Percentiles rank a stretch among this genome's conserved stretches.
phyloP scores from a whole-genome alignment of 2,329 filamentous ascomycete genomes.

The Magnaporthales sp. region DNA sequence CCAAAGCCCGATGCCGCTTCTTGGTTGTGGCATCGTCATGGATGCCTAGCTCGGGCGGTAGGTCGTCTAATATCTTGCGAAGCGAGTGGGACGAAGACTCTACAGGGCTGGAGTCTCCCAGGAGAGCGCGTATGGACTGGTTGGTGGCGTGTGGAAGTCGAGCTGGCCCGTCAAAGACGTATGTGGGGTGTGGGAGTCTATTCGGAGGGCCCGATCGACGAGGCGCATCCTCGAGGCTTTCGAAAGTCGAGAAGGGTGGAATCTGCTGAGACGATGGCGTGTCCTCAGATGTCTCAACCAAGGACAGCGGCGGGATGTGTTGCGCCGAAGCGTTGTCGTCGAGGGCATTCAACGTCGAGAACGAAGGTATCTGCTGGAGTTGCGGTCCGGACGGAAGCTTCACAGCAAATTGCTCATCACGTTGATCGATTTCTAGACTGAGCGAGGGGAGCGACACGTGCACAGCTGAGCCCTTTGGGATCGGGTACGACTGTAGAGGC shows the following conservation, averaged over 20 bases:
- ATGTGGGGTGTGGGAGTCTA: slow-evolving; percentile 9
- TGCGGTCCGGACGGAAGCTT: slow-evolving; percentile 10
- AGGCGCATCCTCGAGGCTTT: slow-evolving; percentile 8
- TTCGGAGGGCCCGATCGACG: slow-evolving; percentile 8
- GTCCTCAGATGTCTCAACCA: slow-evolving; percentile 8
- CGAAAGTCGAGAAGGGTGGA: slow-evolving; percentile 13
- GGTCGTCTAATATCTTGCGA: slow-evolving; percentile 37
- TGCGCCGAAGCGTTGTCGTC: slow-evolving; percentile 8
- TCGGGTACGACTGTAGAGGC: slow-evolving; percentile 39
- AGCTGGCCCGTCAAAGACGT: slow-evolving; percentile 10
- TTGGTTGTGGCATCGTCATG: slow-evolving; percentile 39
- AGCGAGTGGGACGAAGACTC: slow-evolving; percentile 32
- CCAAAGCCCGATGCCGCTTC: slow-evolving; percentile 41
- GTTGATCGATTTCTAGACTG: slow-evolving; percentile 37
- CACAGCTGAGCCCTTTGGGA: slow-evolving; percentile 32
- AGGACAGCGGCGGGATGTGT: slow-evolving; percentile 16
- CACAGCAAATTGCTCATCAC: slow-evolving; percentile 25
- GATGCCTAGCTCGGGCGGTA: slow-evolving; percentile 21
- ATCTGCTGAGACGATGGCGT: slow-evolving; percentile 12
- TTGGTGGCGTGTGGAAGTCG: slow-evolving; percentile 11
- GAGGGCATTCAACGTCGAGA: slow-evolving; percentile 10
- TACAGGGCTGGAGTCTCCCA: slow-evolving; percentile 27
- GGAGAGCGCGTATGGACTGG: slow-evolving; percentile 30
- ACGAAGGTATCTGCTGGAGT: slow-evolving; percentile 15
- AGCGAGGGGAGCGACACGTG: slow-evolving; percentile 38